Evolutionary conservation across 2,329 filamentous ascomycete genomes (phyloP), one percentile per base, ranked within the genome.

Genomic region (Acarospora socialis): DNA sequence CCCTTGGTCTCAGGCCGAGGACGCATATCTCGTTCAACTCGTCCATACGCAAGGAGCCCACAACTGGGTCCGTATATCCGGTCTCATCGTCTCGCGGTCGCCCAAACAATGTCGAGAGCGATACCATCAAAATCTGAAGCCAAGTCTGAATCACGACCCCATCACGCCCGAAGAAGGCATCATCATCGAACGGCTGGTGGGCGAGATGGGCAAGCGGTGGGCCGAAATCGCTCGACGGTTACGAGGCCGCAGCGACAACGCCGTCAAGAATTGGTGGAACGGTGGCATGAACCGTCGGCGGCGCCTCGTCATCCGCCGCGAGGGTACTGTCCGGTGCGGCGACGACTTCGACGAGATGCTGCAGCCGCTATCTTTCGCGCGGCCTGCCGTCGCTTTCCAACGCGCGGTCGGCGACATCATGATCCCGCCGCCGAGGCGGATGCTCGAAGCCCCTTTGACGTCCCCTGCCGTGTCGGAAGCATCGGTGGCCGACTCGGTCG

Each of bases 231-330:
- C 86, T 26, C 70, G 86, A 43, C 67, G 73, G 27, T 67, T 94
- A 13, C 69, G 77, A 33, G 83, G 83, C 42, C 77, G 86, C 49
- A 92, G 84, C 54, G 86, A 94, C 61, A 94, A 94, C 49, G 80
- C 82, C 17, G 82, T 94, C 41, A 94, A 94, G 70, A 94, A 94
- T 56, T 94, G 84, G 83, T 93, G 81, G 81, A 93, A 93, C 52
- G 84, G 86, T 30, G 81, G 78, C 52, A 80, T 86, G 68, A 93
- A 93, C 60, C 73, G 84, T 48, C 68, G 78, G 47, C 68, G 64
- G 48, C 62, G 74, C 43, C 53, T 63, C 32, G 51, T 58, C 21
- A 24, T 47, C 38, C 26, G 59, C 40, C 55, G 61, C 52, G 41
- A 60, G 51, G 41, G 46, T 46, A 22, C 43, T 32, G 33, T 39